Evolutionary conservation across 2,329 filamentous ascomycete species (phyloP), one percentile per base, ranked within the genome.

Genomic region (Cladosporium sp.): DNA sequence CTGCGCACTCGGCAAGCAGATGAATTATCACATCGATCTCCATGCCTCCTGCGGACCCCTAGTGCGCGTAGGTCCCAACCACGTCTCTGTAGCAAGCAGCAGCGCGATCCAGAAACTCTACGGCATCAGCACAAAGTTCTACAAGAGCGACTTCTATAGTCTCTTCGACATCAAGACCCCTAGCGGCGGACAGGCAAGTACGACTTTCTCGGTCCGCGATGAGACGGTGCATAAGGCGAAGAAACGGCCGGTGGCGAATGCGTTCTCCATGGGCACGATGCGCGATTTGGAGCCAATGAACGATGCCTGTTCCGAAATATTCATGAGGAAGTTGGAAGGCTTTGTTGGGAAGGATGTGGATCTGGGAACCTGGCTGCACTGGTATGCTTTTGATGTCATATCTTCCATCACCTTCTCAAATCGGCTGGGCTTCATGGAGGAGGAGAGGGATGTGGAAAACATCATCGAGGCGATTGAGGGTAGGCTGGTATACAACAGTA

Each of bases 21-120:
- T 7, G 73, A 88, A 32, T 74, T 90, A 59, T 37, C 56, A 61
- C 43, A 39, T 61, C 56, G 64, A 80, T 27, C 69, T 79, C 1
- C 88, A 92, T 70, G 78, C 82, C 70, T 80, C 80, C 59, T 72
- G 85, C 15, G 87, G 87, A 2, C 80, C 82, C 3, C 68, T 92
- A 0, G 82, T 91, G 24, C 79, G 88, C 18, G 84, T 91, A 59
- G 84, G 86, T 59, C 88, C 88, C 0, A 82, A 87, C 58, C 86
- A 90, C 59, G 74, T 90, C 58, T 88, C 83, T 53, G 73, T 92
- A 43, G 84, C 81, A 50, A 85, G 89, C 60, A 83, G 84, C 29
- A 74, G 73, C 8, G 85, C 84, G 4, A 87, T 92, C 43, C 73
- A 75, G 13, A 52, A 43, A 13, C 58, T 63, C 34, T 64, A 91